phyloP scores from a whole-genome alignment of 2,329 filamentous ascomycete genomes.

The Fusarium brevicatenulatum region DNA sequence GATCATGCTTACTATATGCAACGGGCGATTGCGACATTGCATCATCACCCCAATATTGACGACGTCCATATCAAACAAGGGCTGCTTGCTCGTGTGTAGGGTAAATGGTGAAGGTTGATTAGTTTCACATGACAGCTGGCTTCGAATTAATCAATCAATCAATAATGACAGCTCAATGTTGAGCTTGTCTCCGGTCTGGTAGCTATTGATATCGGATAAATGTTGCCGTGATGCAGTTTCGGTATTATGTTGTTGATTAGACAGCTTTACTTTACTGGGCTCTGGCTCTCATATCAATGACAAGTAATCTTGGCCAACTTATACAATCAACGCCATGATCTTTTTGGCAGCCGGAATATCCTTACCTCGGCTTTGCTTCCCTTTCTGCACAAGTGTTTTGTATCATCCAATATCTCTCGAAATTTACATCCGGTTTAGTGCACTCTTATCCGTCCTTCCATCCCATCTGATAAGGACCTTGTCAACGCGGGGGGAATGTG shows the following conservation, averaged over 20 bases:
- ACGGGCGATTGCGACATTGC: background rate
- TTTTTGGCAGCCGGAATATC: background rate
- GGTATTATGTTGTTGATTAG: background rate
- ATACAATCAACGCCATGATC: background rate
- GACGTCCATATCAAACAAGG: no score
- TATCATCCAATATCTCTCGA: background rate
- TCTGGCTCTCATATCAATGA: background rate
- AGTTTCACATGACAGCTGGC: background rate
- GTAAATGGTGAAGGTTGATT: background rate
- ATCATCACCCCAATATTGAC: background rate
- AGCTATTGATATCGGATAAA: background rate
- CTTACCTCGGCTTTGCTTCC: background rate
- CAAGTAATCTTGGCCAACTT: background rate
- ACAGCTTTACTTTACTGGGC: background rate
- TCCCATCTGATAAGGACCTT: conserved; percentile 51
- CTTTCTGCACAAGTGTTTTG: background rate
- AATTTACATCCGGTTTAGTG: background rate
- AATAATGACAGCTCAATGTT: background rate
- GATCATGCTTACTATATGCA: background rate
- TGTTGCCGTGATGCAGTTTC: background rate
- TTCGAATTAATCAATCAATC: background rate
- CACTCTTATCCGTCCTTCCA: background rate
- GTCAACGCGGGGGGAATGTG: conserved; percentile 22
- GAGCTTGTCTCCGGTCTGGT: background rate
- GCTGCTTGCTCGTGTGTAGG: background rate